These are phyloP conservation scores for Breviolum minutum DNA, from an alignment of 73 alveolate genomes.

Conservation along the genomic window DNA sequence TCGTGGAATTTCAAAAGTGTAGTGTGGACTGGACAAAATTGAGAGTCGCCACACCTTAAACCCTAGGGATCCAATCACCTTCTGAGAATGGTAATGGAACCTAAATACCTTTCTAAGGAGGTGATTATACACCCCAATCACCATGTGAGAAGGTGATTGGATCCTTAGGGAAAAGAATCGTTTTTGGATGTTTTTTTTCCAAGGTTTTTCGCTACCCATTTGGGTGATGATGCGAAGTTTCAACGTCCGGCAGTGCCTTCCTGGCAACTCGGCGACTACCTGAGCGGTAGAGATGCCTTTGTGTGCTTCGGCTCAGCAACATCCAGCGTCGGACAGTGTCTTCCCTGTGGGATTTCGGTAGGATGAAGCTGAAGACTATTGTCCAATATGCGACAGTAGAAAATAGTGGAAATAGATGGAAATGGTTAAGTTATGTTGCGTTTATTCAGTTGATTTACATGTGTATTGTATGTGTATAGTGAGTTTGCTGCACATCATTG, in stretches of 20 bases:
- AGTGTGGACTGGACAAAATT: no score
- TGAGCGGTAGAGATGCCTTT: constrained; percentile 39
- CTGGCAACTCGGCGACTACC: constrained; percentile 2
- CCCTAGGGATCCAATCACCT: no score
- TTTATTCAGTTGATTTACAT: not conserved
- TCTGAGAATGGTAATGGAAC: no score
- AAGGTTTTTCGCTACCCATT: constrained; percentile 6
- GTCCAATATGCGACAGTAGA: not conserved
- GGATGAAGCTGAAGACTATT: not conserved
- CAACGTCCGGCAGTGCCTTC: constrained; percentile 1
- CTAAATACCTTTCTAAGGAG: no score
- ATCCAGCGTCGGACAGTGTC: not conserved
- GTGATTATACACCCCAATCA: no score
- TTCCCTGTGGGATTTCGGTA: no score
- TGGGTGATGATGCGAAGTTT: not conserved
- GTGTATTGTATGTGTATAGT: not conserved
- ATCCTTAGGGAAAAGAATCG: no score
- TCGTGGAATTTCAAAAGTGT: no score
- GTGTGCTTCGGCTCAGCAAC: not conserved
- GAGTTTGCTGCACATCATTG: not conserved
- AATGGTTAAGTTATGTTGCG: not conserved
- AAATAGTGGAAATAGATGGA: not conserved
- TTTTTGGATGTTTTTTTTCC: no score
- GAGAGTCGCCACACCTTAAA: no score
- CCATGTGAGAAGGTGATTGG: no score